phyloP scores from a whole-genome alignment of 257 asterid genomes.

The Nicotiana paniculata region DNA sequence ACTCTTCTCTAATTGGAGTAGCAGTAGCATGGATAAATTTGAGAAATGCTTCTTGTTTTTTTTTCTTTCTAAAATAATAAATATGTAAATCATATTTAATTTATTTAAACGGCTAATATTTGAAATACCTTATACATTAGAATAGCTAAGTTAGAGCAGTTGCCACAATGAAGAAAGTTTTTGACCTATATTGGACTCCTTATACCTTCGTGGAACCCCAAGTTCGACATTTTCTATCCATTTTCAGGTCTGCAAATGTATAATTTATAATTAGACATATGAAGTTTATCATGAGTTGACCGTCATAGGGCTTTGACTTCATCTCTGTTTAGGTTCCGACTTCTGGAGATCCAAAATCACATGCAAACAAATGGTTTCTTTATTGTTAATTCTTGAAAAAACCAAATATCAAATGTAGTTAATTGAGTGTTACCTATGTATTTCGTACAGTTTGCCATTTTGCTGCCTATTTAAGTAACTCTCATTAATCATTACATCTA shows the following conservation, averaged over 20 bases:
- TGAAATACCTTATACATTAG: no score
- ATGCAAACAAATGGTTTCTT: background rate
- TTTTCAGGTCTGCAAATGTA: background rate
- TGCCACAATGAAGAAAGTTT: background rate
- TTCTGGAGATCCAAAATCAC: conserved; percentile 8
- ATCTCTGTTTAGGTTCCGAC: background rate
- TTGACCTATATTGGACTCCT: background rate
- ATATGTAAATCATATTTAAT: no score
- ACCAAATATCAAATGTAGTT: background rate
- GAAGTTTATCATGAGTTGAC: background rate
- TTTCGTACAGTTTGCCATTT: background rate
- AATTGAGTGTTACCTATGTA: background rate
- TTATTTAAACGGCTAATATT: no score
- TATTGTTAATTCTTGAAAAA: background rate
- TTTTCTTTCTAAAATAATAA: no score
- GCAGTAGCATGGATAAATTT: no score
- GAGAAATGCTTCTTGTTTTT: no score
- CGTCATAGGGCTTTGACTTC: background rate
- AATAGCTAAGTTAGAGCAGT: no score
- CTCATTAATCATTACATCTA: background rate
- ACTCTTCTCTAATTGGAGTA: no score
- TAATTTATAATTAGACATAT: background rate
- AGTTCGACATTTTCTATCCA: background rate
- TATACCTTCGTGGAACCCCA: background rate
- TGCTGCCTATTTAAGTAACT: background rate